Percentiles rank a stretch among this genome's conserved stretches.
Conservation (phyloP, 257 asterid species). For the Lantana camara region DNA sequence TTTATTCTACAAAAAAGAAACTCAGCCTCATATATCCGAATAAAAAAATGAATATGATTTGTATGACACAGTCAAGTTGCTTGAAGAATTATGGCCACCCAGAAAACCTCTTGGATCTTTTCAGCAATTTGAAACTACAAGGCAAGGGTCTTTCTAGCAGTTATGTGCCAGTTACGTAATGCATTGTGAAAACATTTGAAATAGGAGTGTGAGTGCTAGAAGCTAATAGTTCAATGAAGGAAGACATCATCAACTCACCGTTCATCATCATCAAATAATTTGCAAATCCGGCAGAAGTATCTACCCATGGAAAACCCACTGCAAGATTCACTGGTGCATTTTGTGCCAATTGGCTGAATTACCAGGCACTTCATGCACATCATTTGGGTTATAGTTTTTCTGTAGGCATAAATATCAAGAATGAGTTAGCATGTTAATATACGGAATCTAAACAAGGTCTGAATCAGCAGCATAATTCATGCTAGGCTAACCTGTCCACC, state of each 20-base stretch:
- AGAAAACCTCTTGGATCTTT: constrained; percentile 2
- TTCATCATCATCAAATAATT: constrained; percentile 75
- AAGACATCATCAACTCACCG: constrained; percentile 48
- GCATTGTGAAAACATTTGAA: constrained; percentile 1
- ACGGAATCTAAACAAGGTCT: constrained; percentile 1
- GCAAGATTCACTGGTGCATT: constrained; percentile 57
- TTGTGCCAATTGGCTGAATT: constrained; percentile 64
- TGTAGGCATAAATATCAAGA: constrained; percentile 46
- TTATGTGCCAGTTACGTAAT: constrained; percentile 4
- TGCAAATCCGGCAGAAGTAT: constrained; percentile 81
- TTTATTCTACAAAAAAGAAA: background rate
- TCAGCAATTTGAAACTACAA: constrained; percentile 5
- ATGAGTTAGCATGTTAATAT: constrained; percentile 24
- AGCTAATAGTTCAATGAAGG: constrained; percentile 13
- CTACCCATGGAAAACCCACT: constrained; percentile 74
- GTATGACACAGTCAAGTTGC: background rate
- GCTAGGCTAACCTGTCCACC: constrained; percentile 66
- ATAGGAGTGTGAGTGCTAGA: constrained; percentile 17
- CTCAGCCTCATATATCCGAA: background rate
- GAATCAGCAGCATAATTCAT: constrained; percentile 27
- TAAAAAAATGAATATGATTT: background rate
- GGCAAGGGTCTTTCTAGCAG: constrained; percentile 2
- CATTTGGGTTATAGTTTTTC: constrained; percentile 69
- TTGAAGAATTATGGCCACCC: constrained; percentile 2
- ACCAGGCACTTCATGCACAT: constrained; percentile 88